Conservation (phyloP, 208 protist species). For the Strigomonas culicis region DNA sequence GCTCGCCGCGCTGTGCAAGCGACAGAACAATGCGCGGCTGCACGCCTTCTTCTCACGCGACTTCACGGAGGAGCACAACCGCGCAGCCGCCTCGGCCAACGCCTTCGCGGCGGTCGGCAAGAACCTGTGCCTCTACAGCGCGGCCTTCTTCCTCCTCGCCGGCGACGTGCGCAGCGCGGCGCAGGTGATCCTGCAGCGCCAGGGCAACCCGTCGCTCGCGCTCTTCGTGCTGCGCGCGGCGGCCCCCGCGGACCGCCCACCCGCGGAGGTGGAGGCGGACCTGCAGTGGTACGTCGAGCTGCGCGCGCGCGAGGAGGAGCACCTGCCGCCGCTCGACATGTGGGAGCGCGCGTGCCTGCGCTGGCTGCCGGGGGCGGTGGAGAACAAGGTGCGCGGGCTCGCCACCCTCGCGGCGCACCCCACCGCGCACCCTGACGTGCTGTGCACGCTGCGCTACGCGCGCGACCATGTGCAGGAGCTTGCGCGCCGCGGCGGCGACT, state of each 20-base stretch:
- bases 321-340: conserved; percentile 36
- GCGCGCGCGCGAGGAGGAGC: conserved; percentile 18
- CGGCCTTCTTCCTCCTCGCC: conserved; percentile 93
- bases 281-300: conserved; percentile 28
- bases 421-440: conserved; percentile 50
- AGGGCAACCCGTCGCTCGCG: conserved; percentile 56
- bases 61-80: conserved; percentile 70
- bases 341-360: conserved; percentile 61
- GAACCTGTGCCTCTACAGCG: conserved; percentile 80
- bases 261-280: conserved; percentile 10
- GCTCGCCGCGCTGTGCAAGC: conserved; percentile 90
- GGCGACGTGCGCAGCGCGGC: conserved; percentile 80
- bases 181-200: conserved; percentile 83
- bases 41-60: conserved; percentile 89
- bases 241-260: conserved; percentile 8
- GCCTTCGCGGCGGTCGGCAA: conserved; percentile 89
- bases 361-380: conserved; percentile 42
- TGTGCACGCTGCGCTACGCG: conserved; percentile 53
- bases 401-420: conserved; percentile 35
- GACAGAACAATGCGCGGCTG: conserved; percentile 70
- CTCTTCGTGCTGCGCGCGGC: conserved; percentile 73
- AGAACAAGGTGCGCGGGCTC: conserved; percentile 24
- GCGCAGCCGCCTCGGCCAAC: conserved; percentile 83
- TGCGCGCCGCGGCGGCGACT: conserved; percentile 28
- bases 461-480: conserved; percentile 37